Conservation (phyloP, 1,284 basidiomycete species). For the Boletellus sp. region DNA sequence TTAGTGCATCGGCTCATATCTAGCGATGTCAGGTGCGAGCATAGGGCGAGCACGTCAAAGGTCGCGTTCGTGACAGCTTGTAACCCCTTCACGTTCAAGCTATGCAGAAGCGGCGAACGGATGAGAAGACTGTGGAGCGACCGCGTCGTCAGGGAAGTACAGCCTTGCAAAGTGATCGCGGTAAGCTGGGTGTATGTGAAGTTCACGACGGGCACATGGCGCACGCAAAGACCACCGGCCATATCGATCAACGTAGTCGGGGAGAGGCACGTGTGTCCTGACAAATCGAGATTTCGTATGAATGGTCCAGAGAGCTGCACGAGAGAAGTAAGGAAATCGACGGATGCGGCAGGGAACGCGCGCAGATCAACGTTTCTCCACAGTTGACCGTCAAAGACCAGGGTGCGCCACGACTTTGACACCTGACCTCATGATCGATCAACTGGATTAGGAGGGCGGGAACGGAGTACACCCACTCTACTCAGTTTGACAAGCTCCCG, state of each 20-base stretch:
- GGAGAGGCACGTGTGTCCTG: constrained; percentile 59
- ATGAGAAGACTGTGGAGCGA: constrained; percentile 70
- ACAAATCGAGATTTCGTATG: constrained; percentile 59
- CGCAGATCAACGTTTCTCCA: constrained; percentile 69
- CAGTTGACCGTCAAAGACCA: constrained; percentile 85
- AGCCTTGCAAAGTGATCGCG: constrained; percentile 72
- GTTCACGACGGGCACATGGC: constrained; percentile 31
- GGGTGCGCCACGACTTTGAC: constrained; percentile 72
- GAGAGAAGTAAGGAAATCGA: constrained; percentile 47
- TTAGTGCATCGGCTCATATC: constrained; percentile 74
- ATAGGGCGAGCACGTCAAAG: constrained; percentile 61
- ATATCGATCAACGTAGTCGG: constrained; percentile 49
- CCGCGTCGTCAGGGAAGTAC: constrained; percentile 57
- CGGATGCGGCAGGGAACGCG: constrained; percentile 55
- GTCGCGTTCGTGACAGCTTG: constrained; percentile 68
- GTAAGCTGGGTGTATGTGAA: constrained; percentile 61
- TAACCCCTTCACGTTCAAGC: constrained; percentile 66
- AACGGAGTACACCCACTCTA: constrained; percentile 53
- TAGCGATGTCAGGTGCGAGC: constrained; percentile 54
- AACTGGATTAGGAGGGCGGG: constrained; percentile 16
- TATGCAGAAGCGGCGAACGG: constrained; percentile 60
- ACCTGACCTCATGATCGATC: constrained; percentile 50
- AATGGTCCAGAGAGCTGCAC: constrained; percentile 60
- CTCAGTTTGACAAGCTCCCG: constrained; percentile 77
- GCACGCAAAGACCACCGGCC: constrained; percentile 50